These are phyloP conservation scores for Rosellinia necatrix DNA, from an alignment of 2,329 filamentous ascomycete genomes.

Conservation along the genomic window DNA sequence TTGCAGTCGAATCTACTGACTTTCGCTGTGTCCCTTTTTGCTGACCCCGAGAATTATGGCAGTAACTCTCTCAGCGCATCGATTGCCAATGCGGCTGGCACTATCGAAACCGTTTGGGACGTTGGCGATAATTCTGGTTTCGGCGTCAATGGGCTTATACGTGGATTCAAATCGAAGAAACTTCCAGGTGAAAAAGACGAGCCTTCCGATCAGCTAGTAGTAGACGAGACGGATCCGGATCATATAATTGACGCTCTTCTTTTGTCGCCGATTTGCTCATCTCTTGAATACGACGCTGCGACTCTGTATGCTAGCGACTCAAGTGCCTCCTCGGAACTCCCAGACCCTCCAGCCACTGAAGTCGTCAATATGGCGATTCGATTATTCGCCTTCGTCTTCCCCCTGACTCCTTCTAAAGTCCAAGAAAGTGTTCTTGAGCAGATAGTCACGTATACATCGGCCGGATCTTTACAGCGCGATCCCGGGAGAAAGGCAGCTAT, in stretches of 20 bases:
- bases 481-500: conserved; percentile 88
- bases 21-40: conserved; percentile 86
- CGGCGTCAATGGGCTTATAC: conserved; percentile 84
- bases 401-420: conserved; percentile 85
- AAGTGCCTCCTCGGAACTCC: conserved; percentile 53
- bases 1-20: conserved; percentile 91
- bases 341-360: conserved; percentile 86
- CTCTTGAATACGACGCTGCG: conserved; percentile 87
- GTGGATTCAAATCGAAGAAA: conserved; percentile 73
- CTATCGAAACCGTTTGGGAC: conserved; percentile 95
- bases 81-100: conserved; percentile 86
- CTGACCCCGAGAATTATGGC: conserved; percentile 87
- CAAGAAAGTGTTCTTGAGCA: conserved; percentile 97
- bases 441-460: conserved; percentile 85
- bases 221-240: conserved; percentile 64
- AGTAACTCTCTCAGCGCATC: conserved; percentile 85
- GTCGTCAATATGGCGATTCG: conserved; percentile 94
- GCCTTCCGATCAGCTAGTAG: conserved; percentile 47
- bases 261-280: conserved; percentile 76
- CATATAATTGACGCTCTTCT: conserved; percentile 65
- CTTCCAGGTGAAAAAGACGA: conserved; percentile 71
- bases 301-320: conserved; percentile 70
- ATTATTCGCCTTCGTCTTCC: conserved; percentile 88
- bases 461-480: conserved; percentile 79
- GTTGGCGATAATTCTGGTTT: conserved; percentile 93